Evolutionary conservation across 1,284 basidiomycete genomes (phyloP), one percentile per base, ranked within the genome.

Genomic region (Golubevia pallescens): DNA sequence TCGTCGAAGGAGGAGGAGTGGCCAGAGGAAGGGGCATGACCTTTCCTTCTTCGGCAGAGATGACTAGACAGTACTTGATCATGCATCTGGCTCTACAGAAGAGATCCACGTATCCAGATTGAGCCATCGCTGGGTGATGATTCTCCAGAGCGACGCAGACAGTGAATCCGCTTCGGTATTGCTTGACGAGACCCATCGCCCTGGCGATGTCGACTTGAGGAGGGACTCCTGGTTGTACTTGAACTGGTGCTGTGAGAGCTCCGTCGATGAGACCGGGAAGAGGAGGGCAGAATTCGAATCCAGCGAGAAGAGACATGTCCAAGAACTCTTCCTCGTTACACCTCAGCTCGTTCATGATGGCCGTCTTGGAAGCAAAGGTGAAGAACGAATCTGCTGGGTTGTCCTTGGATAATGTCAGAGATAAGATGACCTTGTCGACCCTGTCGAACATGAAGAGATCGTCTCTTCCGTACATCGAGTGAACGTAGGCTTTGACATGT

Each of bases 381-480:
- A 99, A 96, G 1, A 91, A 89, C 0, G 54, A 28, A 6, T 56
- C 24, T 5, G 92, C 91, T 34, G 87, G 87, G 57, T 88, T 65
- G 38, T 90, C 89, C n/a, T n/a, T 10, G 14, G 71, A 70, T 13
- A 84, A 60, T 59, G 81, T 63, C 88, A 87, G 75, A 93, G 91
- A 87, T 95, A 93, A 94, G 85, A 99, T 96, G 80, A 99, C 89
- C 79, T 92, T 92, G 87, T 98, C 95, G 48, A 97, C 90, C 24
- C 92, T 91, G 62, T 87, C 87, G 86, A 95, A 98, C 56, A 98
- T 89, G 21, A 99, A 89, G 19, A 93, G 90, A 84, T 98, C 96
- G 3, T 92, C 93, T 38, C 95, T 91, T 3, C 93, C 94, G 86
- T 91, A 98, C 75, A 98, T 92, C 20, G 96, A 92, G 85, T 99